phyloP scores from a whole-genome alignment of 768 basidiomycete genomes.

The Dentipellis sp. region DNA sequence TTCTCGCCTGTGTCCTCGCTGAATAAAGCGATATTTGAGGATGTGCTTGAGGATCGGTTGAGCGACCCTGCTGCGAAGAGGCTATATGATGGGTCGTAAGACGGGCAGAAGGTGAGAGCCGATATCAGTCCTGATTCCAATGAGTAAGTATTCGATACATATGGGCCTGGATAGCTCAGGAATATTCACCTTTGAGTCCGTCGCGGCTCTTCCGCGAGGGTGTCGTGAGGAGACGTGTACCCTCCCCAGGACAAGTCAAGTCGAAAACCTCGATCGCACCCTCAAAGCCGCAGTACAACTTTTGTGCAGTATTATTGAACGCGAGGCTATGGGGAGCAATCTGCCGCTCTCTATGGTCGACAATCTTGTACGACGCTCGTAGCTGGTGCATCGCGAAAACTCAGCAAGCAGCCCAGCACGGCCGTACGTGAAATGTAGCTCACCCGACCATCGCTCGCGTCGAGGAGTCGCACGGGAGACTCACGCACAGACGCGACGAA shows the following conservation, averaged over 20 bases:
- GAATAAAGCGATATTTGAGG: slow-evolving; percentile 58
- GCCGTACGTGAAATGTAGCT: slow-evolving; percentile 11
- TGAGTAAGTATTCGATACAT: background rate
- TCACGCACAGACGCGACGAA: slow-evolving; percentile 81
- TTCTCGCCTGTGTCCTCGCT: slow-evolving; percentile 44
- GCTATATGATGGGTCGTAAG: slow-evolving; percentile 40
- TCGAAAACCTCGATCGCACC: slow-evolving; percentile 84
- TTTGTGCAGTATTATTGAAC: slow-evolving; percentile 61
- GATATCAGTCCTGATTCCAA: slow-evolving; percentile 63
- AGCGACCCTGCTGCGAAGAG: slow-evolving; percentile 79
- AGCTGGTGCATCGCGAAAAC: slow-evolving; percentile 48
- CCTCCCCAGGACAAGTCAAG: slow-evolving; percentile 61
- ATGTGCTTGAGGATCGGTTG: slow-evolving; percentile 31
- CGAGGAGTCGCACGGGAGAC: slow-evolving; percentile 76
- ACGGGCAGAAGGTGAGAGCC: slow-evolving; percentile 65
- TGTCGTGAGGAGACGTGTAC: slow-evolving; percentile 59
- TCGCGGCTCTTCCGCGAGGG: slow-evolving; percentile 72
- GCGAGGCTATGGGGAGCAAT: slow-evolving; percentile 79
- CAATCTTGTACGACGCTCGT: slow-evolving; percentile 83
- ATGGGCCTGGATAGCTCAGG: background rate
- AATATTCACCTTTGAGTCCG: slow-evolving; percentile 71
- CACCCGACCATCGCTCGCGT: slow-evolving; percentile 72
- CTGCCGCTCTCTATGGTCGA: slow-evolving; percentile 90
- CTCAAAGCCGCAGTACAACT: slow-evolving; percentile 85
- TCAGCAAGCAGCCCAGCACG: background rate